Evolutionary conservation across 2,329 filamentous ascomycete genomes (phyloP).

Genomic region (Ophiocordyceps polyrhachis-furcata): DNA sequence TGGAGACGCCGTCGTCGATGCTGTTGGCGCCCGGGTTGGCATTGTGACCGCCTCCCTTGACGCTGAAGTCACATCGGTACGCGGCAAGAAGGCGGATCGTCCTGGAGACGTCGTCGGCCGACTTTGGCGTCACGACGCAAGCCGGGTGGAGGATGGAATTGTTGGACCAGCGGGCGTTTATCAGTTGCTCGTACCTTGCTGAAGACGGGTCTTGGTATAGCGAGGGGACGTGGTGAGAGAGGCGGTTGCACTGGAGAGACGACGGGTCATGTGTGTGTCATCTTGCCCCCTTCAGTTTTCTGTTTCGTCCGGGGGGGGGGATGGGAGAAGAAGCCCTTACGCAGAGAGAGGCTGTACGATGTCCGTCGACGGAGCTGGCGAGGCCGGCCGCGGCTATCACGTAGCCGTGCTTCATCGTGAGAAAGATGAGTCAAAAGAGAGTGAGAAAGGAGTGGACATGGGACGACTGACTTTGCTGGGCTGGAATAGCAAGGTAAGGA

Average conservation of each 20-base stretch:
- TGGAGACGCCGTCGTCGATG: conserved; percentile 17
- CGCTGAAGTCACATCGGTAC: conserved; percentile 9
- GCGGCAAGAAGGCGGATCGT: neutral
- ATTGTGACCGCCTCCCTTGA: conserved; percentile 26
- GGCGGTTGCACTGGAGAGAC: neutral
- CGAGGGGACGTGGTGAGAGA: neutral
- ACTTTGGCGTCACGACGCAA: conserved; percentile 14
- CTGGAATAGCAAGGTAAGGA: no score
- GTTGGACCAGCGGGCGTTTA: neutral
- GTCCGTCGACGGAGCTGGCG: neutral
- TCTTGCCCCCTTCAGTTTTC: neutral
- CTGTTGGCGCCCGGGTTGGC: conserved; percentile 21
- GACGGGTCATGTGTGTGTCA: neutral
- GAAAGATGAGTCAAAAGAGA: no score
- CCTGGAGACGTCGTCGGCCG: neutral
- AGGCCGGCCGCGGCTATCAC: neutral
- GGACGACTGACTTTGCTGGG: no score
- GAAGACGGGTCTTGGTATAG: neutral
- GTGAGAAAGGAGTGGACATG: no score
- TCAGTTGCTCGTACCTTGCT: neutral
- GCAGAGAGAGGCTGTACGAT: neutral
- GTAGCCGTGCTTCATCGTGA: neutral
- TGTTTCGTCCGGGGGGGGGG: neutral
- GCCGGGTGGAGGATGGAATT: neutral
- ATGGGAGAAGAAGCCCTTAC: neutral